Conservation (phyloP, 768 basidiomycete genomes). For the Sistotremastrum niveocremeum region DNA sequence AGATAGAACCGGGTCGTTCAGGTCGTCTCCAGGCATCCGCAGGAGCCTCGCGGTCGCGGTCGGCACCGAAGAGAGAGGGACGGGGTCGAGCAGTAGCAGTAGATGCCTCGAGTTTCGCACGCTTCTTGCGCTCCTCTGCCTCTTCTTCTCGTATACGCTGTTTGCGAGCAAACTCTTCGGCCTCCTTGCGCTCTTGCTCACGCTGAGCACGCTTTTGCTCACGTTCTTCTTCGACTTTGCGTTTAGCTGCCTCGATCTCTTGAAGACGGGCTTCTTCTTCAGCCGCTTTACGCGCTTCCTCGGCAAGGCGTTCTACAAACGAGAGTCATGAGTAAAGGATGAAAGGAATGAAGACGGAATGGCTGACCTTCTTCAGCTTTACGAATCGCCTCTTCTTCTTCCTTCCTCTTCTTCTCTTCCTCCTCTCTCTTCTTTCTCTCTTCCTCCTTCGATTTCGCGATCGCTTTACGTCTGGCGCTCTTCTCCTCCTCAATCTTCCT, state of each 20-base stretch:
- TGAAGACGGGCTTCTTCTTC: conserved; percentile 46
- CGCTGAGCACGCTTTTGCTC: conserved; percentile 29
- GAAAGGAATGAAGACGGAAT: not conserved
- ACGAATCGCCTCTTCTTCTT: conserved; percentile 22
- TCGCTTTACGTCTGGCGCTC: conserved; percentile 44
- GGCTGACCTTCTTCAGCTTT: conserved; percentile 39
- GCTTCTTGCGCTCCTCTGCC: conserved; percentile 31
- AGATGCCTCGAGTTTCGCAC: conserved; percentile 16
- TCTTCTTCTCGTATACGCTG: conserved; percentile 60
- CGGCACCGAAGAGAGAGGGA: conserved; percentile 16
- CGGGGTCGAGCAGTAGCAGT: conserved; percentile 15
- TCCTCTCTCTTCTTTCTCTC: conserved; percentile 30
- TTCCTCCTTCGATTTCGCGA: conserved; percentile 49
- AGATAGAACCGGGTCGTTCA: not conserved
- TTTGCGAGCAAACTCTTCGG: conserved; percentile 25
- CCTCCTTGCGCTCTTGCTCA: too few relatives aligned
- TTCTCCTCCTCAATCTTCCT: conserved; percentile 79
- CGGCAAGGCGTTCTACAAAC: conserved; percentile 22
- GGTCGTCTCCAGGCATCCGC: conserved; percentile 13
- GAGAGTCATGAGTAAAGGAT: not conserved
- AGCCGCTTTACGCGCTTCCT: conserved; percentile 35
- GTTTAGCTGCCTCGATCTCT: conserved; percentile 35
- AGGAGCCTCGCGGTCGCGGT: conserved; percentile 12
- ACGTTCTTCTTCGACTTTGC: conserved; percentile 28
- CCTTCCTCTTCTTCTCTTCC: conserved; percentile 21